These are phyloP conservation scores for Camelina neglecta DNA, from an alignment of 345 rosid genomes.

Conservation along the genomic window DNA sequence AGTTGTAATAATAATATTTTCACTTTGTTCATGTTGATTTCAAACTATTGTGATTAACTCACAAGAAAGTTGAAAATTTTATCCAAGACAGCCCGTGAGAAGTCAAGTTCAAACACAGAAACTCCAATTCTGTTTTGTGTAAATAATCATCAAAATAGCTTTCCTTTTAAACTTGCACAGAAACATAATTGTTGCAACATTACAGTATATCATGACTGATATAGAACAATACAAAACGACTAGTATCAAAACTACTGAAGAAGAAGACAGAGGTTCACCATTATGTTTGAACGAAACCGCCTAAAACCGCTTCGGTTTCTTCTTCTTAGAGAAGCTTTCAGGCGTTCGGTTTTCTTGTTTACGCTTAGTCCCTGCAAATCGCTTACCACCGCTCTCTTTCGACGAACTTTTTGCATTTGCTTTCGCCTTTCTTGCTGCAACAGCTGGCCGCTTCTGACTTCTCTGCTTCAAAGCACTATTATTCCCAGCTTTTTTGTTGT, in stretches of 20 bases:
- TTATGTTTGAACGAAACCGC: neutral
- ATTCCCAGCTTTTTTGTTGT: slow-evolving; percentile 27
- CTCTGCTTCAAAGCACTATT: slow-evolving; percentile 49
- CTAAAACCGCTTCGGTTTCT: slow-evolving; percentile 57
- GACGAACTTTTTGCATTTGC: slow-evolving; percentile 49
- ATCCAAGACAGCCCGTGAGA: neutral
- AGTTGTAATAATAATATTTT: neutral
- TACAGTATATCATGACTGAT: slow-evolving; percentile 33
- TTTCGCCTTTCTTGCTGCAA: slow-evolving; percentile 81
- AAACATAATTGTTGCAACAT: slow-evolving; percentile 31
- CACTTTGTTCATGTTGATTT: neutral
- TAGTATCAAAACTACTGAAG: slow-evolving; percentile 32
- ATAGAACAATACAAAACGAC: slow-evolving; percentile 16
- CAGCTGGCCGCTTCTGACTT: slow-evolving; percentile 72
- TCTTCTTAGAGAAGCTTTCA: slow-evolving; percentile 56
- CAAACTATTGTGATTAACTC: neutral
- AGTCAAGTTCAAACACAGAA: neutral
- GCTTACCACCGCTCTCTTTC: slow-evolving; percentile 47
- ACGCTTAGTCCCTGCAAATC: slow-evolving; percentile 65
- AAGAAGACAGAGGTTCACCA: slow-evolving; percentile 10
- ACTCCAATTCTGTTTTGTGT: neutral
- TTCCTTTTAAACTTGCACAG: slow-evolving; percentile 10
- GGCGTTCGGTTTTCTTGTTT: slow-evolving; percentile 56
- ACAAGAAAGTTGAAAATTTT: neutral
- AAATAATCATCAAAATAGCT: slow-evolving; percentile 6